Evolutionary conservation across 1,284 basidiomycete species (phyloP), one percentile per base, ranked within the genome.

Genomic region (Moesziomyces sp.): DNA sequence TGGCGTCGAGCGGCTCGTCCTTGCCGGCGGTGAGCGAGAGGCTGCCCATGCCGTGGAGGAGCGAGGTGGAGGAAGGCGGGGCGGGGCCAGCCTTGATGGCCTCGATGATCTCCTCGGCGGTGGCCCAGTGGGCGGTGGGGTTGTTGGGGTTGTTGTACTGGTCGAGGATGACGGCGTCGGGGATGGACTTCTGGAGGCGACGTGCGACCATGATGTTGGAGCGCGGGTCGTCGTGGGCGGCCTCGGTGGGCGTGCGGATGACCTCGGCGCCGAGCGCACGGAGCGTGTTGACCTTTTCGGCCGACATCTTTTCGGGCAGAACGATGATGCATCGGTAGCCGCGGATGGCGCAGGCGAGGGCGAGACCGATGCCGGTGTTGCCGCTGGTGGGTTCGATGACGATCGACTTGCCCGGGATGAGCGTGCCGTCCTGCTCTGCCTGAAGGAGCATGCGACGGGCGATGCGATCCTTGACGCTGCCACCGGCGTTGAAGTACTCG

Each of bases 391-490:
- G 79, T 83, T 98, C 96, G 75, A 98, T 94, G 68, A 98, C 90
- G 57, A 97, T 89, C 77, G 92, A 94, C 85, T 93, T 88, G 5
- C 95, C 94, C 0, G 93, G 93, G 48, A 93, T 88, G 46, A 98
- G 89, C 55, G 87, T 90, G 30, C 95, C 95, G 47, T 93, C 90
- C 65, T 88, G 88, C 87, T 99, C 96, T 7, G 96, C 96, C 24
- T 91, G 89, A 75, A 94, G 90, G 2, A 98, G 90, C 96, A 99
- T 99, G n/a, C 93, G 90, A 85, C 75, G 58, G 24, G 87, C 87
- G 68, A 97, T 97, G 64, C 95, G 88, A 84, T 98, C 96, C 86
- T 99, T 99, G 72, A 97, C 91, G 5, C 92, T 94, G 1, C 96
- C 96, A 13, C 96, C 96, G 3, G 90, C 91, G 24, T 93, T 96